Evolutionary conservation across 75 land plant species (phyloP), one percentile per base, ranked within the genome.

Genomic region (Adiantum capillusveneris): DNA sequence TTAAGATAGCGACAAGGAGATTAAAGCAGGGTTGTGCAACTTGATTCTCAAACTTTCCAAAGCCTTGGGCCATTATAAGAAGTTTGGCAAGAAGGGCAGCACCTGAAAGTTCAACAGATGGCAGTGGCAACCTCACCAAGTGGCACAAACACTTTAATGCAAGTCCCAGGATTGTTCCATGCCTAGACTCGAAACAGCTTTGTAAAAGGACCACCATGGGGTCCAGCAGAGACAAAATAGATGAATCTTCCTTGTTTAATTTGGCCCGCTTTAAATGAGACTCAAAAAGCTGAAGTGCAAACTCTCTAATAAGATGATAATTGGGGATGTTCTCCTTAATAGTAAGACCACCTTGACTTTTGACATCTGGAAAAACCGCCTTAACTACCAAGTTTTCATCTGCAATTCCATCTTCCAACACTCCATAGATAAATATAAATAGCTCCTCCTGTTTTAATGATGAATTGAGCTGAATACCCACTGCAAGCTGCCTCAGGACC

Each of bases 71-170:
- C 63, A 86, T 75, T 36, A 68, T 60, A 66, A 94, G 64, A 13
- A 86, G 69, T 0, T 66, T 59, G 7, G 19, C 64, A 49, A 81
- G 75, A 27, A 90, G 69, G 3, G 71, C 67, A 17, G 68, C 74
- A 27, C 82, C 81, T n/a, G 68, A 62, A 16, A 53, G 11, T 44
- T 70, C 73, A 49, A 82, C 56, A 13, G 91, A 71, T 14, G 91
- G 91, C 46, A 94, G 64, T 30, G 90, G 99, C 25, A 94, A 24
- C 63, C 68, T 86, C 22, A 86, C 29, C 51, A 94, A 53, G 44
- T 43, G 56, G 50, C 65, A 24, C 44, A 94, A 68, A 53, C 88
- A 86, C 63, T 63, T 83, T 56, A 94, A 66, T 51, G 91, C 44
- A 44, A 64, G 63, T 37, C 91, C 63, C 25, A 86, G 22, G 31